Conservation (phyloP, 1,139 yeast genomes). For the Pichia norvegensis region DNA sequence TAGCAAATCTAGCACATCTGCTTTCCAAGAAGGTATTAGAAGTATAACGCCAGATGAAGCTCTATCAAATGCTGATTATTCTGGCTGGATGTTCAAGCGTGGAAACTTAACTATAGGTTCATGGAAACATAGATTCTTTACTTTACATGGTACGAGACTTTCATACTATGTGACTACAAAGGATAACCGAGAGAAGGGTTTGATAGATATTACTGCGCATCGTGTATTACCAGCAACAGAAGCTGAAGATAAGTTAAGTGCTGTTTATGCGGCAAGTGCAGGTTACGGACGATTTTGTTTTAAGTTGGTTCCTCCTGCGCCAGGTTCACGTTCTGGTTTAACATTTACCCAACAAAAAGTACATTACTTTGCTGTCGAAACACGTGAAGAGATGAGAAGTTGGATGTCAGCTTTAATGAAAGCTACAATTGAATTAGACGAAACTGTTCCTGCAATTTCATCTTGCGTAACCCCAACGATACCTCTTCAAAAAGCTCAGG, state of each 20-base stretch:
- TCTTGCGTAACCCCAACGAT: conserved; percentile 94
- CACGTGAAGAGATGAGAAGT: conserved; percentile 81
- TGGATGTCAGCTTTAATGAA: conserved; percentile 96
- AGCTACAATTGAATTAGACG: conserved; percentile 94
- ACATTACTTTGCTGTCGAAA: conserved; percentile 92
- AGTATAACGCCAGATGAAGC: conserved; percentile 72
- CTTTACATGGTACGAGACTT: conserved; percentile 85
- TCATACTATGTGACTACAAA: conserved; percentile 78
- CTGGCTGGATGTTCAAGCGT: conserved; percentile 95
- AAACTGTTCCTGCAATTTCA: conserved; percentile 85
- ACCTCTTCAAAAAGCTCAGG: conserved; percentile 79
- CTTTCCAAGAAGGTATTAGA: conserved; percentile 88
- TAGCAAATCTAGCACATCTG: conserved; percentile 62
- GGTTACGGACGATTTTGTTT: conserved; percentile 91
- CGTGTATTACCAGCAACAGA: conserved; percentile 70
- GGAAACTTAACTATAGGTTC: conserved; percentile 80
- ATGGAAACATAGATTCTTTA: conserved; percentile 87
- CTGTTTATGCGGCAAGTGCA: conserved; percentile 84
- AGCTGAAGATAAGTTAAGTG: conserved; percentile 68
- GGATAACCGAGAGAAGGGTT: conserved; percentile 81
- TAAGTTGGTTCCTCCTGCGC: conserved; percentile 93
- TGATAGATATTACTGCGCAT: conserved; percentile 93
- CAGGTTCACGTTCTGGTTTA: conserved; percentile 90
- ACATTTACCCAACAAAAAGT: conserved; percentile 95
- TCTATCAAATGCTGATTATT: conserved; percentile 61